Evolutionary conservation across 75 land plant species (phyloP).

Genomic region (Isoetes taiwanensis): DNA sequence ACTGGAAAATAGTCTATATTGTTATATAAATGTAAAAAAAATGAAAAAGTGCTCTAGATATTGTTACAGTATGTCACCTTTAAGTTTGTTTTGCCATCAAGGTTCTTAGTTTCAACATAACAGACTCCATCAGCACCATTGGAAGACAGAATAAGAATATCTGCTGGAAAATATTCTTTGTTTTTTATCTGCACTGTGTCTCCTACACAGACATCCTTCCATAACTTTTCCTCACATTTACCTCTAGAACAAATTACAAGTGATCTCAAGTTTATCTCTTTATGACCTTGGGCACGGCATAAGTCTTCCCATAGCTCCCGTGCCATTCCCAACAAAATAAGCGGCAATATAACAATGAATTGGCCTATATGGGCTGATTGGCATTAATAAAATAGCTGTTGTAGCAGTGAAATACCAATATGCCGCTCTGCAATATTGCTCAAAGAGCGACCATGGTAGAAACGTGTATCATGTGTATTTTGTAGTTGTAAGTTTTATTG

Average conservation of each 20-base stretch:
- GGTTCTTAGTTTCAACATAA: conserved; percentile 6
- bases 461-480: conserved; percentile 3
- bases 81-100: conserved; percentile 5
- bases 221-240: not conserved
- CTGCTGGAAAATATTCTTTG: conserved; percentile 7
- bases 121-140: not conserved
- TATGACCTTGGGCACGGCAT: not conserved
- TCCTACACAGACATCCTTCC: not conserved
- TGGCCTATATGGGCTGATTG: not conserved
- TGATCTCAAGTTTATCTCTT: not conserved
- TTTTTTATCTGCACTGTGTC: not conserved
- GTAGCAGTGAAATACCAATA: conserved; percentile 4
- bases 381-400: not conserved
- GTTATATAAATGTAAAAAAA: not conserved
- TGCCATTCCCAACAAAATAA: not conserved
- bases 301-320: conserved; percentile 6
- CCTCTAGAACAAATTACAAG: not conserved
- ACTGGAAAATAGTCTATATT: not conserved
- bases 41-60: not conserved
- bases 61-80: not conserved
- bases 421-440: conserved; percentile 1
- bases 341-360: not conserved
- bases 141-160: not conserved
- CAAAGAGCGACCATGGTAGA: not conserved
- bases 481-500: conserved; percentile 4